Evolutionary conservation across 495 filamentous ascomycete species (phyloP).

Genomic region (Patellaria atrata): DNA sequence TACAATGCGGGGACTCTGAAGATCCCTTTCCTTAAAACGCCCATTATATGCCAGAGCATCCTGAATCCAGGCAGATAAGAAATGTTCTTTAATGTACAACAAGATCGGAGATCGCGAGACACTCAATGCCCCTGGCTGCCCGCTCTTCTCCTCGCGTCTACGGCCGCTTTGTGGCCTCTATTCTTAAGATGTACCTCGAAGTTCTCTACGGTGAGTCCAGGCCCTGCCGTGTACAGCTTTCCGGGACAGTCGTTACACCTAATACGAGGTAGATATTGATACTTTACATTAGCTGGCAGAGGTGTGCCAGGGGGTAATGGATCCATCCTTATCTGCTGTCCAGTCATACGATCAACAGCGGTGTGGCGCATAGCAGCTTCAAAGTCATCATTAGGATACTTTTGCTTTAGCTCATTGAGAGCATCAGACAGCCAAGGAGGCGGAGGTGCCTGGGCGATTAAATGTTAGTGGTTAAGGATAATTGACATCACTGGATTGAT

Average conservation of each 20-base stretch:
- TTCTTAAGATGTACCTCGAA: conserved; percentile 86
- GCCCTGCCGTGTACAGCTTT: conserved; percentile 81
- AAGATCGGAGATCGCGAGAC: too few species aligned
- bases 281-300: conserved; percentile 42
- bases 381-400: conserved; percentile 64
- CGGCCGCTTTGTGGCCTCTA: conserved; percentile 57
- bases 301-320: conserved; percentile 34
- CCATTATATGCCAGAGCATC: too few species aligned
- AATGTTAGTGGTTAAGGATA: conserved; percentile 9
- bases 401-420: conserved; percentile 45
- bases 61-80: too few species aligned
- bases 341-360: conserved; percentile 53
- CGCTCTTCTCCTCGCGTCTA: conserved; percentile 39
- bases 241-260: conserved; percentile 83
- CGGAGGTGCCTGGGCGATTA: conserved; percentile 45
- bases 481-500: neutral
- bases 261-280: conserved; percentile 70
- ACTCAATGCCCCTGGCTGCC: conserved; percentile 2
- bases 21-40: too few species aligned
- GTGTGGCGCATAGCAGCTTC: conserved; percentile 80
- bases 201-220: conserved; percentile 68
- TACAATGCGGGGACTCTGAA: too few species aligned
- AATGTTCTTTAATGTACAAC: too few species aligned
- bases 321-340: conserved; percentile 34
- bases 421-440: conserved; percentile 64